phyloP scores from a whole-genome alignment of 2,329 filamentous ascomycete species.

The Dothideomycetes sp. region DNA sequence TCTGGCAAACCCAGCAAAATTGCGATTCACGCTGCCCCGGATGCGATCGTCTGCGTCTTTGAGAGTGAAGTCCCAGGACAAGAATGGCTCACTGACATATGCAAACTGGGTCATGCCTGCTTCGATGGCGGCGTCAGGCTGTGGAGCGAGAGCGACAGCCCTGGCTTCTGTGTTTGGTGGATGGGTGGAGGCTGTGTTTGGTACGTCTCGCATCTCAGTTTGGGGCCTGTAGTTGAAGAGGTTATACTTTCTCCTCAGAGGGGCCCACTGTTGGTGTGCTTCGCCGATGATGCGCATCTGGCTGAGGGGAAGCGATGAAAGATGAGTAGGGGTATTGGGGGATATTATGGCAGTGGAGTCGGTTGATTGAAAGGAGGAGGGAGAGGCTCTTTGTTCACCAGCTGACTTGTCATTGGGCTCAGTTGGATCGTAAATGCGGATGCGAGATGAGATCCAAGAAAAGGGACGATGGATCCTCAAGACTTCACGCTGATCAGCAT shows the following conservation, averaged over 20 bases:
- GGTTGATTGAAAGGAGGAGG: slow-evolving; percentile 30
- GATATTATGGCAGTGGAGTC: slow-evolving; percentile 23
- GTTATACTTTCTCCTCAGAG: slow-evolving; percentile 52
- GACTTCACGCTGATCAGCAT: slow-evolving; percentile 48
- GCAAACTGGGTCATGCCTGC: slow-evolving; percentile 50
- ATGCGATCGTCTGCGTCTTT: slow-evolving; percentile 37
- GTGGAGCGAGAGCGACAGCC: slow-evolving; percentile 29
- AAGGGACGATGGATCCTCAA: slow-evolving; percentile 53
- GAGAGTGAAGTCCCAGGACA: slow-evolving; percentile 55
- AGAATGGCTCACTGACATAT: slow-evolving; percentile 49
- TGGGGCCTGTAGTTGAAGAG: slow-evolving; percentile 44
- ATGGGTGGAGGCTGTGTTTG: slow-evolving; percentile 30
- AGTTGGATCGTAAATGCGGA: slow-evolving; percentile 42
- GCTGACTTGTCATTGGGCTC: not conserved
- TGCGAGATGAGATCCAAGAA: slow-evolving; percentile 50
- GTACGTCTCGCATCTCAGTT: slow-evolving; percentile 25
- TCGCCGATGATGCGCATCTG: slow-evolving; percentile 54
- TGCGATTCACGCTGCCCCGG: slow-evolving; percentile 52
- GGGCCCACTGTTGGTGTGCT: slow-evolving; percentile 54
- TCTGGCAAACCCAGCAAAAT: slow-evolving; percentile 51
- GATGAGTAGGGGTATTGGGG: slow-evolving; percentile 1
- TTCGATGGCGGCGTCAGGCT: slow-evolving; percentile 19
- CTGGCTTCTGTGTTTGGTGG: slow-evolving; percentile 39
- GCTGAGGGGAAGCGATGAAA: slow-evolving; percentile 39
- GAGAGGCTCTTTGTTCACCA: slow-evolving; percentile 8